Evolutionary conservation across 2,329 filamentous ascomycete genomes (phyloP).

Genomic region (Aspergillus ochraceoroseus): DNA sequence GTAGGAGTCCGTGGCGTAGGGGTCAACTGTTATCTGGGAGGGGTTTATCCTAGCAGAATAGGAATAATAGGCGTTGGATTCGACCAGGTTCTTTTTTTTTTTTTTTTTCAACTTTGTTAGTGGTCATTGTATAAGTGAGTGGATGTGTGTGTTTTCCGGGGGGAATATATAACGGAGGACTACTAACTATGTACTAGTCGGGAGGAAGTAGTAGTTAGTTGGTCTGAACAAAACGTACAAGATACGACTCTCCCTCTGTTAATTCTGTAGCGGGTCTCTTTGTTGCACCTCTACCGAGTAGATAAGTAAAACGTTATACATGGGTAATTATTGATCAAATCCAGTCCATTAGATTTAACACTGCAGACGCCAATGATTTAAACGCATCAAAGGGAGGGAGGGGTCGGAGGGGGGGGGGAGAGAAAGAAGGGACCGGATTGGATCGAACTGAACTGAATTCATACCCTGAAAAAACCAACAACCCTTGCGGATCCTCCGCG

Average conservation of each 20-base stretch:
- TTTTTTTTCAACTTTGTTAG: background rate
- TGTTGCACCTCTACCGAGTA: constrained; percentile 54
- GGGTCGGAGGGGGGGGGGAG: no score
- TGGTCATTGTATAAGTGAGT: no score
- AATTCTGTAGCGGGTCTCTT: constrained; percentile 50
- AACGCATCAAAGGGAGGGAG: no score
- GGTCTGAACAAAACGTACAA: no score
- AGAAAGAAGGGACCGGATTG: background rate
- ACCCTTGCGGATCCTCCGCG: constrained; percentile 42
- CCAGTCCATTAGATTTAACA: no score
- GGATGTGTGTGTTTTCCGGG: no score
- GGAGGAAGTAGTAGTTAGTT: no score
- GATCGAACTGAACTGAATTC: no score
- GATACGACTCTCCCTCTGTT: constrained; percentile 62
- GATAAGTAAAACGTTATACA: background rate
- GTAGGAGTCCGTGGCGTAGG: constrained; percentile 74
- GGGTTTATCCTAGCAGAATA: constrained; percentile 14
- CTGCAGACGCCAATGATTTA: no score
- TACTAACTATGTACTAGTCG: no score
- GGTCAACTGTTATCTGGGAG: constrained; percentile 55
- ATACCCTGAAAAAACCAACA: constrained; percentile 71
- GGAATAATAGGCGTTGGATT: constrained; percentile 35
- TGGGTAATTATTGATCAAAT: no score
- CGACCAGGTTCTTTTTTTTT: constrained; percentile 30
- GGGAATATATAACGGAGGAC: no score